Conservation (phyloP, 2,329 filamentous ascomycete genomes). For the Fusarium burgessii region DNA sequence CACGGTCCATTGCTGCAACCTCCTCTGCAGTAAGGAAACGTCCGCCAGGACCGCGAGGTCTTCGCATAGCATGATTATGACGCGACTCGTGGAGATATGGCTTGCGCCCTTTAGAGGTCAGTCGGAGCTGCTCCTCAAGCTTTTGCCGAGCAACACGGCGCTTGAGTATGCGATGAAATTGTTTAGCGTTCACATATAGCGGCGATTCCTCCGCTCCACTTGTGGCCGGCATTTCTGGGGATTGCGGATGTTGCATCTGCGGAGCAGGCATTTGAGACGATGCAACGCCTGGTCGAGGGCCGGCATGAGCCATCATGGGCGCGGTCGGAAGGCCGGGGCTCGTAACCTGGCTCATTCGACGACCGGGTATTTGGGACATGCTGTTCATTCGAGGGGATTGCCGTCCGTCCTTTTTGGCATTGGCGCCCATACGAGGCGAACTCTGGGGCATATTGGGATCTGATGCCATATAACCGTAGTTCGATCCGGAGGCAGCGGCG, state of each 20-base stretch:
- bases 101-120: constrained; percentile 95
- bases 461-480: constrained; percentile 78
- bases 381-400: constrained; percentile 82
- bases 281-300: constrained; percentile 61
- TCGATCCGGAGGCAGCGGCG: constrained; percentile 87
- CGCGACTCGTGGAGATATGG: constrained; percentile 97
- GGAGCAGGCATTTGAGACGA: constrained; percentile 71
- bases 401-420: constrained; percentile 77
- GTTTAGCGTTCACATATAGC: constrained; percentile 97
- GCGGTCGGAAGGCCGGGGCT: constrained; percentile 81
- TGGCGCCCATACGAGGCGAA: constrained; percentile 82
- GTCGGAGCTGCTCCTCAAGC: constrained; percentile 88
- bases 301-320: constrained; percentile 79
- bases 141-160: constrained; percentile 91
- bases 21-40: constrained; percentile 97
- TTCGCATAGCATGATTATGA: constrained; percentile 97
- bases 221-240: constrained; percentile 80
- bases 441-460: constrained; percentile 76
- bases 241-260: constrained; percentile 77
- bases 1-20: constrained; percentile 87
- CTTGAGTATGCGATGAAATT: constrained; percentile 97
- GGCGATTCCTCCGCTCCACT: constrained; percentile 88
- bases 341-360: constrained; percentile 81
- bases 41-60: constrained; percentile 92
- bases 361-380: constrained; percentile 68